Evolutionary conservation across 1,284 basidiomycete genomes (phyloP).

Genomic region (Naganishia albida): DNA sequence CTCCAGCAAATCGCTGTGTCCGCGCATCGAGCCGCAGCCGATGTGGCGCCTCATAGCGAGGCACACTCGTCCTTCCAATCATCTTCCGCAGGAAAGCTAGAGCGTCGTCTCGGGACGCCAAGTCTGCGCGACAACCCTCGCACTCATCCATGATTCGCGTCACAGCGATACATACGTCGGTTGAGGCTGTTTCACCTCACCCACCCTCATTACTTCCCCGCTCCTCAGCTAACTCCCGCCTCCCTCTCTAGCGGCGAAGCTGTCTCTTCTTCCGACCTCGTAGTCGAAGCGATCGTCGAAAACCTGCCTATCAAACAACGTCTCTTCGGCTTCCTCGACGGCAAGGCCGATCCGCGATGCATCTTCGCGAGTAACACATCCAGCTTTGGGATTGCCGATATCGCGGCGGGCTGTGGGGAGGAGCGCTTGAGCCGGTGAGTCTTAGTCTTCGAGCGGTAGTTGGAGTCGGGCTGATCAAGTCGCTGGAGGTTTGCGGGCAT

Average conservation of each 20-base stretch:
- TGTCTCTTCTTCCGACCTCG: slow-evolving; percentile 58
- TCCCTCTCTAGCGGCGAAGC: slow-evolving; percentile 49
- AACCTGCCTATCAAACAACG: slow-evolving; percentile 61
- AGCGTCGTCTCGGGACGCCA: too few species aligned
- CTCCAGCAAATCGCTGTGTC: too few species aligned
- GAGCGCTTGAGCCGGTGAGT: slow-evolving; percentile 38
- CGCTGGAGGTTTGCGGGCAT: slow-evolving; percentile 56
- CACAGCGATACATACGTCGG: too few species aligned
- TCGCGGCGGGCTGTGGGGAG: slow-evolving; percentile 53
- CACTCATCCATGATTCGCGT: too few species aligned
- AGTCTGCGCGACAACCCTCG: too few species aligned
- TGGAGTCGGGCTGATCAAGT: slow-evolving; percentile 13
- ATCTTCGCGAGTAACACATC: slow-evolving; percentile 64
- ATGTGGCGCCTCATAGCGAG: too few species aligned
- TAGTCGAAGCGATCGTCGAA: slow-evolving; percentile 64
- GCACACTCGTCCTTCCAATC: too few species aligned
- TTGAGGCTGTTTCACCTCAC: too few species aligned
- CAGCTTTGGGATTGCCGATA: slow-evolving; percentile 58
- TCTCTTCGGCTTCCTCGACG: slow-evolving; percentile 59
- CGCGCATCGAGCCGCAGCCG: too few species aligned
- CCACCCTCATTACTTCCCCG: too few species aligned
- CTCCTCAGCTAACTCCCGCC: not conserved
- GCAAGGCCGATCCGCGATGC: slow-evolving; percentile 53
- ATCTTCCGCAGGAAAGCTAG: too few species aligned
- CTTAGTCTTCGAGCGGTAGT: too few species aligned